Percentiles rank a stretch among this genome's conserved stretches.
These are phyloP conservation scores for Mycena vulgaris DNA, from an alignment of 768 basidiomycete genomes.

Conservation along the genomic window DNA sequence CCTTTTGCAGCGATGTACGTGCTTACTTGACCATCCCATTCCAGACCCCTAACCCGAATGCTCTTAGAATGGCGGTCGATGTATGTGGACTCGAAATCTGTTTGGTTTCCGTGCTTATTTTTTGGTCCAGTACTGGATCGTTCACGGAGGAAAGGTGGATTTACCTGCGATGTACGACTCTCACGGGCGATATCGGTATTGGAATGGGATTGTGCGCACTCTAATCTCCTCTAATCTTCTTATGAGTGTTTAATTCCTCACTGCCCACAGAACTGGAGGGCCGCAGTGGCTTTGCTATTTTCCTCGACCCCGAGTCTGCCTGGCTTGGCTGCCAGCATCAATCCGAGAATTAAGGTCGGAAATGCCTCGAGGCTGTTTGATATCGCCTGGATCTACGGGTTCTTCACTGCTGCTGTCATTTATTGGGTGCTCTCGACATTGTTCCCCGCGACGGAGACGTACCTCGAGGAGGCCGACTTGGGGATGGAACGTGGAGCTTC, in stretches of 20 bases:
- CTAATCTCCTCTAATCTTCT: constrained; percentile 21
- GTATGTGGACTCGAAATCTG: constrained; percentile 45
- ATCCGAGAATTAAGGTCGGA: constrained; percentile 74
- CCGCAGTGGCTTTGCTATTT: constrained; percentile 75
- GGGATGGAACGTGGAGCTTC: constrained; percentile 16
- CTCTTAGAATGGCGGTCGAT: constrained; percentile 61
- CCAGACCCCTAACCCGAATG: not conserved
- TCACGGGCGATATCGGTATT: constrained; percentile 85
- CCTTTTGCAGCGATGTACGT: constrained; percentile 87
- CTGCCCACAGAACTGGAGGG: constrained; percentile 83
- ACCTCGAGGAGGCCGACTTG: constrained; percentile 52
- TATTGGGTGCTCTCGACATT: constrained; percentile 55
- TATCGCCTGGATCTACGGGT: constrained; percentile 84
- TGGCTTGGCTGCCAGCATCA: constrained; percentile 84
- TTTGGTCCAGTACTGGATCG: constrained; percentile 78
- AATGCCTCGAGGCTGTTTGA: constrained; percentile 71
- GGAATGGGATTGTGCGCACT: constrained; percentile 74
- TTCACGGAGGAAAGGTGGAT: constrained; percentile 80
- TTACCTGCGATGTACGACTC: constrained; percentile 90
- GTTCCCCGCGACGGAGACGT: constrained; percentile 61
- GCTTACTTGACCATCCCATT: not conserved
- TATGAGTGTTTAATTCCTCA: not conserved
- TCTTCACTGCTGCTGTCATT: constrained; percentile 52
- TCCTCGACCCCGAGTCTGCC: constrained; percentile 83
- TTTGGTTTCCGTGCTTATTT: constrained; percentile 4